Conservation (phyloP, 805 yeast species). For the Kluyveromyces nonfermentans region DNA sequence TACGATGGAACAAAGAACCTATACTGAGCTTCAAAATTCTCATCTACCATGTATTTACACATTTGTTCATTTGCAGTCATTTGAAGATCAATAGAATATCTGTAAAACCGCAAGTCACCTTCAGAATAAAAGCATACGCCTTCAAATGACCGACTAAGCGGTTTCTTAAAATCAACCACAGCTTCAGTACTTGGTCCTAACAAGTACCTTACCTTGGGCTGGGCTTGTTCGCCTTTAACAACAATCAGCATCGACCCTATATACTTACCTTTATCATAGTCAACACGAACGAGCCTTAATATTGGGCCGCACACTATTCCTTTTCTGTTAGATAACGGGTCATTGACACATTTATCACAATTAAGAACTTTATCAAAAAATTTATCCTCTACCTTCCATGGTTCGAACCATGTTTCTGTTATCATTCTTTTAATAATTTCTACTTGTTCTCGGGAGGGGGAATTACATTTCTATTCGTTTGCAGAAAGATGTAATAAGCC, state of each 20-base stretch:
- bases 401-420: constrained; percentile 1
- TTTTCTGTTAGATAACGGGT: constrained; percentile 18
- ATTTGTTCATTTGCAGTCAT: constrained; percentile 46
- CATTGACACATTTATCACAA: constrained; percentile 15
- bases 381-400: constrained; percentile 1
- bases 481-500: too few relatives aligned
- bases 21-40: constrained; percentile 33
- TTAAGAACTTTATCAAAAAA: constrained; percentile 9
- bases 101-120: constrained; percentile 48
- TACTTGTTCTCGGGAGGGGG: neutral
- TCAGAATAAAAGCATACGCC: constrained; percentile 37
- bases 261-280: constrained; percentile 42
- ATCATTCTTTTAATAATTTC: neutral
- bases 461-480: too few relatives aligned
- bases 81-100: constrained; percentile 48
- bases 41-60: constrained; percentile 54
- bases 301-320: constrained; percentile 62
- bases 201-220: constrained; percentile 23
- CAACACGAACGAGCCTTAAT: constrained; percentile 58
- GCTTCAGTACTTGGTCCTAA: constrained; percentile 24
- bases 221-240: constrained; percentile 32
- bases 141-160: too few relatives aligned
- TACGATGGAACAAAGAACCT: constrained; percentile 62
- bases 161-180: too few relatives aligned
- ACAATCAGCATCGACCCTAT: constrained; percentile 65